These are phyloP conservation scores for Lipomyces starkeyi DNA, from an alignment of 805 yeast species.

Conservation along the genomic window DNA sequence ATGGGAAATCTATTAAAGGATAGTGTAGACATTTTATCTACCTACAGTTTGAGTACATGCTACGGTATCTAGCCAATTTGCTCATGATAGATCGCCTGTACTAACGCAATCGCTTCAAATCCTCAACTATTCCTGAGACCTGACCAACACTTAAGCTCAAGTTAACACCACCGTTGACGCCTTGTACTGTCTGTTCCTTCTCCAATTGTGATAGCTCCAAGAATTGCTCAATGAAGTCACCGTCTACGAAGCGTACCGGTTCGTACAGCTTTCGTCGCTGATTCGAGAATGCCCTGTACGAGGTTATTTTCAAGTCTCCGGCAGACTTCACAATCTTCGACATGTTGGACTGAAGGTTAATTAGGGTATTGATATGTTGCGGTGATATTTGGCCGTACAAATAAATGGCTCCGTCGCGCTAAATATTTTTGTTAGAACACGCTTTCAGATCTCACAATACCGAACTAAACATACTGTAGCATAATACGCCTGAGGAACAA, in stretches of 20 bases:
- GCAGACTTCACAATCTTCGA: slow-evolving; percentile 20
- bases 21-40: not conserved
- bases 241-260: slow-evolving; percentile 38
- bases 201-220: slow-evolving; percentile 27
- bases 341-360: slow-evolving; percentile 36
- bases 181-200: slow-evolving; percentile 22
- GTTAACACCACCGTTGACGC: slow-evolving; percentile 14
- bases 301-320: slow-evolving; percentile 26
- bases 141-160: slow-evolving; percentile 15
- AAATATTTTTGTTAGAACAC: not conserved
- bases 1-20: slow-evolving; percentile 42
- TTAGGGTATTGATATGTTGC: slow-evolving; percentile 25
- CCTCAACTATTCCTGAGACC: slow-evolving; percentile 30
- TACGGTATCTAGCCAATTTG: not conserved
- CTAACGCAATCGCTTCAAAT: slow-evolving; percentile 34
- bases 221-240: slow-evolving; percentile 36
- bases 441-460: not conserved
- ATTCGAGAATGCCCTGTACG: slow-evolving; percentile 26
- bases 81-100: not conserved
- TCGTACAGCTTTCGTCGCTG: slow-evolving; percentile 21
- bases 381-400: slow-evolving; percentile 28
- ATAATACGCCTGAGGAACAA: slow-evolving; percentile 32
- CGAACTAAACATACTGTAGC: slow-evolving; percentile 32
- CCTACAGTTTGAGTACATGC: not conserved
- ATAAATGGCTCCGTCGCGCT: slow-evolving; percentile 38